Percentiles rank a stretch among this genome's conserved stretches.
phyloP scores from a whole-genome alignment of 2,329 filamentous ascomycete species.

The Fusarium pseudocircinatum region DNA sequence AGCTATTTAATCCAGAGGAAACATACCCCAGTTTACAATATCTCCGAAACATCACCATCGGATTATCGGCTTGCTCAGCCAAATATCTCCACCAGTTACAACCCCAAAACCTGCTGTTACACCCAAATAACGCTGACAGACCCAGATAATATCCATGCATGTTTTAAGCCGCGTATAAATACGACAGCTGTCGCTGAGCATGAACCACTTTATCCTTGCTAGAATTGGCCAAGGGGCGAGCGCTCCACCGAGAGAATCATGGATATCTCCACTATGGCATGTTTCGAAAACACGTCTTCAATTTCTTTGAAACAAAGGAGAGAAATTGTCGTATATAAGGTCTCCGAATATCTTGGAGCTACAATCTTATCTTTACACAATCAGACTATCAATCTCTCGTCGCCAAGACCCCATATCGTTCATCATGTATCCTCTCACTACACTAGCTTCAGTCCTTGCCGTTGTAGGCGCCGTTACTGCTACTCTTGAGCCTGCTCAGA shows the following conservation, averaged over 20 bases:
- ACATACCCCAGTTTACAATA: neutral
- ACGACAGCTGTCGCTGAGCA: neutral
- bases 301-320: slow-evolving; percentile 26
- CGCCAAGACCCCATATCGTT: neutral
- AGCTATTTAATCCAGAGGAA: neutral
- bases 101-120: neutral
- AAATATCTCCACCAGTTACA: slow-evolving; percentile 23
- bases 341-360: neutral
- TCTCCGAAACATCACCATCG: neutral
- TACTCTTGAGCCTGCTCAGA: slow-evolving; percentile 38
- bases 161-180: neutral
- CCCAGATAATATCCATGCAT: neutral
- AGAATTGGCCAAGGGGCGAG: slow-evolving; percentile 5
- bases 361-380: neutral
- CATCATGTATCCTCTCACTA: slow-evolving; percentile 37
- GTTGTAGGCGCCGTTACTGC: slow-evolving; percentile 32
- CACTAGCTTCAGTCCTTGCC: slow-evolving; percentile 34
- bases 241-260: neutral
- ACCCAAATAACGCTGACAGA: neutral
- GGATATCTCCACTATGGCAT: neutral
- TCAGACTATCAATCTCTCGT: neutral
- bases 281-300: slow-evolving; percentile 23
- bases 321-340: slow-evolving; percentile 11
- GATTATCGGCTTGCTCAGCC: neutral
- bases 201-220: slow-evolving; percentile 9